Conservation (phyloP, 192 early-diverging fungal genomes). For the Entomortierella lignicola region DNA sequence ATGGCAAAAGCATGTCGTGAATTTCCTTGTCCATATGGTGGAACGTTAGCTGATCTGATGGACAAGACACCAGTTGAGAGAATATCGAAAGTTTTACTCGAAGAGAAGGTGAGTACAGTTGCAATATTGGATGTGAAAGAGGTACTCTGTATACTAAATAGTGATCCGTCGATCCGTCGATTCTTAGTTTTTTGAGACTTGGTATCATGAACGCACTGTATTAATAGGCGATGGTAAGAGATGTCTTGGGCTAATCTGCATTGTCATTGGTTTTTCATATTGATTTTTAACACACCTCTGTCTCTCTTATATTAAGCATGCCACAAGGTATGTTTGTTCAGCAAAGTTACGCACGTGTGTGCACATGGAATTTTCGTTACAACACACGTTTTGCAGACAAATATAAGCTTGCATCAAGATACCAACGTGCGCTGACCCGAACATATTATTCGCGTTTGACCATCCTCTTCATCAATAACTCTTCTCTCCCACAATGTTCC, state of each 20-base stretch:
- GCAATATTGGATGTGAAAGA: no score
- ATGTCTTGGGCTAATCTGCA: no score
- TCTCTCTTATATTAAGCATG: slow-evolving; percentile 23
- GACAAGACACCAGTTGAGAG: slow-evolving; percentile 35
- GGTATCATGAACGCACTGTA: slow-evolving; percentile 36
- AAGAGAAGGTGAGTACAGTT: slow-evolving; percentile 41
- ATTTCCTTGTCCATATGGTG: slow-evolving; percentile 37
- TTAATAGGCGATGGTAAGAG: slow-evolving; percentile 50
- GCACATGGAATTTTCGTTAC: not conserved
- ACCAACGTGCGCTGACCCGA: slow-evolving; percentile 17
- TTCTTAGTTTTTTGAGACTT: slow-evolving; percentile 40
- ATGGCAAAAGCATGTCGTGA: slow-evolving; percentile 32
- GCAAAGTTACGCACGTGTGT: not conserved
- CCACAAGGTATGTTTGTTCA: slow-evolving; percentile 31
- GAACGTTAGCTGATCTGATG: slow-evolving; percentile 35
- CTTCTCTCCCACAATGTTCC: no score
- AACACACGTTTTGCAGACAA: not conserved
- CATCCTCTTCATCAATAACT: not conserved
- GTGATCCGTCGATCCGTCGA: no score
- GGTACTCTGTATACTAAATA: no score
- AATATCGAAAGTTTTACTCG: slow-evolving; percentile 39
- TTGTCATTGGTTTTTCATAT: no score
- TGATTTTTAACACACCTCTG: no score
- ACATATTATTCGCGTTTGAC: not conserved
- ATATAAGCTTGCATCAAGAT: not conserved